Percentiles rank a stretch among this genome's conserved stretches.
Evolutionary conservation across 345 rosid genomes (phyloP).

Genomic region (Ceriops decandra): DNA sequence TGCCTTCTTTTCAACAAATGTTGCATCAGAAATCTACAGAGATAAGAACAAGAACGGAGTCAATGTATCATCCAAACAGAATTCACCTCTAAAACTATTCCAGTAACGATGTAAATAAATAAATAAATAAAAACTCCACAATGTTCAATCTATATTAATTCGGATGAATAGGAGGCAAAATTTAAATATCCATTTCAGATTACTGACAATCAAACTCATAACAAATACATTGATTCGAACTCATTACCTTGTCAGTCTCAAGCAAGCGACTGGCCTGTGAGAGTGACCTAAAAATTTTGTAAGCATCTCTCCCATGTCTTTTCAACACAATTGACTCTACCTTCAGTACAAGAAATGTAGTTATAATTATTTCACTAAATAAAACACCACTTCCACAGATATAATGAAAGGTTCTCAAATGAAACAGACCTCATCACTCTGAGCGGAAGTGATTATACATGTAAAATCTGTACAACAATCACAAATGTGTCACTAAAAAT

Average conservation of each 20-base stretch:
- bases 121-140: neutral
- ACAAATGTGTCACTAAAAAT: conserved; percentile 5
- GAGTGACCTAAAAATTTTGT: conserved; percentile 70
- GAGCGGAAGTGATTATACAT: conserved; percentile 60
- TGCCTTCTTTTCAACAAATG: conserved; percentile 67
- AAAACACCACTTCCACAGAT: conserved; percentile 3
- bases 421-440: conserved; percentile 65
- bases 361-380: conserved; percentile 2
- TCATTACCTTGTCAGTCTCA: conserved; percentile 74
- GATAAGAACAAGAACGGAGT: neutral
- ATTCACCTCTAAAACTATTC: neutral
- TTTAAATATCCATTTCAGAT: neutral
- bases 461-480: conserved; percentile 53
- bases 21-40: conserved; percentile 56
- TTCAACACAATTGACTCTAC: conserved; percentile 67
- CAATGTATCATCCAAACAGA: conserved; percentile 1
- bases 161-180: neutral
- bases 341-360: conserved; percentile 30
- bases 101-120: neutral
- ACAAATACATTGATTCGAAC: neutral
- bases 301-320: conserved; percentile 67
- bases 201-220: neutral
- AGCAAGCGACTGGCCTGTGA: conserved; percentile 43
- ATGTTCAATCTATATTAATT: neutral
- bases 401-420: conserved; percentile 1